Conservation (phyloP, 2,329 filamentous ascomycete species). For the Aspergillus fumigatiaffinis region DNA sequence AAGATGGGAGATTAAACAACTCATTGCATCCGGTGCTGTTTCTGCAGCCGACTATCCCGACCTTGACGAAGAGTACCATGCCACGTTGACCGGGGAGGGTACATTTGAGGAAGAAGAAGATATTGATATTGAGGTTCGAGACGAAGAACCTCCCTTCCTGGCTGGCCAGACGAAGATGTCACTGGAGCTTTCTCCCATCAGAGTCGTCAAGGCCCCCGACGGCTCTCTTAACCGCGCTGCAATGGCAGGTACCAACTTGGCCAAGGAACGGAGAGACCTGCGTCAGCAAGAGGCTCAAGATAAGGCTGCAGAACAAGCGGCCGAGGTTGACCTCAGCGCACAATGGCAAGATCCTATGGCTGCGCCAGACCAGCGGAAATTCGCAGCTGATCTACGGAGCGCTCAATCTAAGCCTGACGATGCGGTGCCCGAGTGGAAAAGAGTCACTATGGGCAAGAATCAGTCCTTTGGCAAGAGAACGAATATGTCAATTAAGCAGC, state of each 20-base stretch:
- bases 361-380: slow-evolving; percentile 75
- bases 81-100: slow-evolving; percentile 77
- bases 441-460: slow-evolving; percentile 72
- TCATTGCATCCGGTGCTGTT: slow-evolving; percentile 91
- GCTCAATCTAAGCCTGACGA: slow-evolving; percentile 58
- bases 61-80: slow-evolving; percentile 88
- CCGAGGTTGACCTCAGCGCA: slow-evolving; percentile 76
- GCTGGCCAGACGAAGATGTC: slow-evolving; percentile 96
- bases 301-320: slow-evolving; percentile 66
- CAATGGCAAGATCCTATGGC: slow-evolving; percentile 99
- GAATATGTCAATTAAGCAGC: slow-evolving; percentile 88
- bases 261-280: slow-evolving; percentile 85
- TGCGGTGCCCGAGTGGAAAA: slow-evolving; percentile 88
- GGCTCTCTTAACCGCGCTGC: slow-evolving; percentile 97
- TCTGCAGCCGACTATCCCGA: slow-evolving; percentile 94
- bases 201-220: slow-evolving; percentile 95
- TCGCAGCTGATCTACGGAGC: slow-evolving; percentile 79
- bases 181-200: slow-evolving; percentile 87
- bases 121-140: slow-evolving; percentile 91
- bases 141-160: slow-evolving; percentile 94
- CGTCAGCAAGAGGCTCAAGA: slow-evolving; percentile 84
- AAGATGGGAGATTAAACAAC: slow-evolving; percentile 93
- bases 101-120: slow-evolving; percentile 93
- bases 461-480: slow-evolving; percentile 82
- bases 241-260: slow-evolving; percentile 83